phyloP scores from a whole-genome alignment of 1,284 basidiomycete genomes.

The Peniophora sp. region DNA sequence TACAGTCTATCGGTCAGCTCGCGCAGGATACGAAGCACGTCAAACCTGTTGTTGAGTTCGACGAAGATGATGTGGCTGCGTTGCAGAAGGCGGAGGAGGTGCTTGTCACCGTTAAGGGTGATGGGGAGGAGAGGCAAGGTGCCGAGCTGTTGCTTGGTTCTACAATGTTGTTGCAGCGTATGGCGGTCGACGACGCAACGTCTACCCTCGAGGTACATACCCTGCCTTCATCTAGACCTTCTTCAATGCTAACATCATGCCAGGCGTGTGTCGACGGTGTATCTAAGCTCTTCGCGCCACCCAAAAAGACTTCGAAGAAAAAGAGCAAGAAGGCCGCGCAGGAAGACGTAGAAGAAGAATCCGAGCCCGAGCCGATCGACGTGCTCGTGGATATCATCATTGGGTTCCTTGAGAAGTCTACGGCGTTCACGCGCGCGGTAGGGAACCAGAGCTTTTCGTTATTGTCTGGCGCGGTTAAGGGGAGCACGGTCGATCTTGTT shows the following conservation, averaged over 20 bases:
- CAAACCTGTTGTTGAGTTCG: conserved; percentile 42
- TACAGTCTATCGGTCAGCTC: conserved; percentile 52
- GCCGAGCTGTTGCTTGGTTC: conserved; percentile 66
- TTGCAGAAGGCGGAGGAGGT: conserved; percentile 40
- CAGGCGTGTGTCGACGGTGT: conserved; percentile 49
- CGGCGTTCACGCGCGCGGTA: conserved; percentile 74
- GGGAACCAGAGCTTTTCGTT: conserved; percentile 80
- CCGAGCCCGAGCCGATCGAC: conserved; percentile 62
- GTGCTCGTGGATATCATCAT: conserved; percentile 84
- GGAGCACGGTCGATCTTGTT: conserved; percentile 77
- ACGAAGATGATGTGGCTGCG: conserved; percentile 48
- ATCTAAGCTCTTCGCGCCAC: conserved; percentile 39
- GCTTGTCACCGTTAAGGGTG: conserved; percentile 33
- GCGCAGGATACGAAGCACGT: conserved; percentile 71
- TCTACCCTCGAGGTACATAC: conserved; percentile 51
- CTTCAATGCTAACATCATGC: conserved; percentile 3
- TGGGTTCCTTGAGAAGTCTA: conserved; percentile 82
- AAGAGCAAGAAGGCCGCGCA: conserved; percentile 39
- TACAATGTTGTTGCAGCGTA: conserved; percentile 50
- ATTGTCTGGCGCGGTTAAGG: conserved; percentile 63
- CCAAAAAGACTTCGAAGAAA: conserved; percentile 21
- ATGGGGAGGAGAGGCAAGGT: conserved; percentile 50
- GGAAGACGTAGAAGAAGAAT: conserved; percentile 28
- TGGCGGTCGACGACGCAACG: too few species aligned
- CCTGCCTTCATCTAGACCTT: conserved; percentile 3